Conservation (phyloP, 257 asterid genomes). For the Datura wrightii region DNA sequence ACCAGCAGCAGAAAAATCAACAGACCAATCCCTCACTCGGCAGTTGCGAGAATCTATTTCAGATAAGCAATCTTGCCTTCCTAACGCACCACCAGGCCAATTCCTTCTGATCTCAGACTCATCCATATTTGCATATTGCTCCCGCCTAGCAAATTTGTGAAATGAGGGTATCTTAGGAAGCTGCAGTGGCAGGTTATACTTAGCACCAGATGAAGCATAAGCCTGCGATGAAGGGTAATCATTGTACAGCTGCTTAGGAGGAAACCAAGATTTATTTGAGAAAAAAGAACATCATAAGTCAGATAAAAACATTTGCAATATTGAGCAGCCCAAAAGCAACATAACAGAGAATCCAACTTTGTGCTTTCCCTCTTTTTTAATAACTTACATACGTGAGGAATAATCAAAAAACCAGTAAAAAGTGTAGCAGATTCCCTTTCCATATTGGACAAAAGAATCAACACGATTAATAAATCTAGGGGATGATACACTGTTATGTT, state of each 20-base stretch:
- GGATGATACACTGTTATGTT: slow-evolving; percentile 22
- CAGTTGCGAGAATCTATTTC: slow-evolving; percentile 98
- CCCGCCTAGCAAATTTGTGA: slow-evolving; percentile 95
- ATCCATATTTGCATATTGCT: slow-evolving; percentile 69
- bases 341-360: slow-evolving; percentile 23
- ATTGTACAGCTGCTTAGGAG: slow-evolving; percentile 18
- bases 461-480: slow-evolving; percentile 1
- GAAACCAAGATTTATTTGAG: slow-evolving; percentile 7
- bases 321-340: slow-evolving; percentile 30
- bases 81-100: slow-evolving; percentile 76
- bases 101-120: slow-evolving; percentile 73
- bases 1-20: slow-evolving; percentile 95
- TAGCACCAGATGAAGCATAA: slow-evolving; percentile 84
- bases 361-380: not conserved
- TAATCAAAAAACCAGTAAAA: not conserved
- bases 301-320: slow-evolving; percentile 26
- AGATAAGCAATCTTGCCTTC: slow-evolving; percentile 85
- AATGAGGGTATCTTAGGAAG: slow-evolving; percentile 96
- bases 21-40: slow-evolving; percentile 98
- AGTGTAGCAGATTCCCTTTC: slow-evolving; percentile 7
- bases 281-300: slow-evolving; percentile 13
- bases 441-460: slow-evolving; percentile 9
- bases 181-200: slow-evolving; percentile 55
- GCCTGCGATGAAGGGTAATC: slow-evolving; percentile 62
- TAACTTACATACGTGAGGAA: not conserved